Percentiles rank a stretch among this genome's conserved stretches.
These are phyloP conservation scores for Aspergillus sclerotioniger DNA, from an alignment of 495 filamentous ascomycete species.

Conservation along the genomic window DNA sequence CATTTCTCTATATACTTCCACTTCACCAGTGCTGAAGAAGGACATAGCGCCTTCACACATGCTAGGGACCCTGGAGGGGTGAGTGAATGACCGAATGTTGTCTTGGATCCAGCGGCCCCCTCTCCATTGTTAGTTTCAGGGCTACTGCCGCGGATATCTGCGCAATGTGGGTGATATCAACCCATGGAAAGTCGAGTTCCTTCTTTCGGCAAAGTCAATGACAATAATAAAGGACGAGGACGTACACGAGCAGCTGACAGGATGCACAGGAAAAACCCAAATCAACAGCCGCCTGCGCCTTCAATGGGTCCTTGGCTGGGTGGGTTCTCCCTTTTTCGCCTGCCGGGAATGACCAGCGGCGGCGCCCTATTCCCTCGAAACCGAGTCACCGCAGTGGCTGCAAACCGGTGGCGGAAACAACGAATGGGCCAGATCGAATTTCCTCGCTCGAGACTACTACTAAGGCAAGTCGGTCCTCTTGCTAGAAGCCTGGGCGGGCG, in stretches of 20 bases:
- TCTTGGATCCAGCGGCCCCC: conserved; percentile 8
- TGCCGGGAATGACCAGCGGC: conserved; percentile 3
- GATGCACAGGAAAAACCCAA: conserved; percentile 10
- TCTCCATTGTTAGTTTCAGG: conserved; percentile 22
- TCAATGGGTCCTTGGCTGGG: conserved; percentile 11
- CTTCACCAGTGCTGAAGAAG: background rate
- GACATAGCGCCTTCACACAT: conserved; percentile 12
- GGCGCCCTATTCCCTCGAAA: conserved; percentile 6
- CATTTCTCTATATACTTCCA: no score
- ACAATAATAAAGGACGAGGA: conserved; percentile 4
- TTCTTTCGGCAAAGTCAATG: conserved; percentile 6
- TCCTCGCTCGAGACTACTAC: background rate
- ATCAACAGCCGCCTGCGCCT: conserved; percentile 7
- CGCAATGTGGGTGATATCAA: conserved; percentile 21
- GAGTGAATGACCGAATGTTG: conserved; percentile 2
- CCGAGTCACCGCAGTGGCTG: conserved; percentile 7
- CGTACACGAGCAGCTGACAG: conserved; percentile 19
- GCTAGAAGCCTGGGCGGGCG: background rate
- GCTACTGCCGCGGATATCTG: conserved; percentile 24
- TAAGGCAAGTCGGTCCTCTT: background rate
- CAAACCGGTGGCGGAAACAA: conserved; percentile 11
- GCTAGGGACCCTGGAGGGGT: conserved; percentile 22
- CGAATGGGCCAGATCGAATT: conserved; percentile 11
- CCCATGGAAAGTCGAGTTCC: conserved; percentile 10
- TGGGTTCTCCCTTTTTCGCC: conserved; percentile 8